Evolutionary conservation across 139 green algal species (phyloP).

Genomic region (Haematococcus lacustris): DNA sequence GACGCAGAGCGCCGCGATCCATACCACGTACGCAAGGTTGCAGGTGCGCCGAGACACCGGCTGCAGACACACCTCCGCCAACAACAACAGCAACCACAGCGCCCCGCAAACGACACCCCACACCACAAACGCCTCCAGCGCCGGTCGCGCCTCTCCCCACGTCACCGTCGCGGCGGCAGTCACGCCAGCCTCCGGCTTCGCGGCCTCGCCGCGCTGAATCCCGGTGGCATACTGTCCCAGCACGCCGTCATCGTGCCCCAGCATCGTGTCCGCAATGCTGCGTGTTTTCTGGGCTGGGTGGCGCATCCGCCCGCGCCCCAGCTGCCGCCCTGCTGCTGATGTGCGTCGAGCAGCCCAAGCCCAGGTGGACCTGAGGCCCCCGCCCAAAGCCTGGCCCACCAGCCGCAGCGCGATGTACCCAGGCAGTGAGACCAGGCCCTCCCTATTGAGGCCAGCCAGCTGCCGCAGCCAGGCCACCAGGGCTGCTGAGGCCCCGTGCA

Average conservation of each 20-base stretch:
- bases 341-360: neutral
- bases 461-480: neutral
- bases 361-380: neutral
- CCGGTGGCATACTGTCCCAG: no score
- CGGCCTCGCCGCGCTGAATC: no score
- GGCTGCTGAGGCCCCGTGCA: neutral
- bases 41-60: slow-evolving; percentile 58
- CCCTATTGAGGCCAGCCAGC: slow-evolving; percentile 65
- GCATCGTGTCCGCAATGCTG: neutral
- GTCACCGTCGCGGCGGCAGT: neutral
- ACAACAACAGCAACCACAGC: slow-evolving; percentile 15
- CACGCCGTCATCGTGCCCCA: neutral
- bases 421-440: slow-evolving; percentile 62
- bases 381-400: slow-evolving; percentile 17
- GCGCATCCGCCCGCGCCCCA: neutral
- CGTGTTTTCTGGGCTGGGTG: neutral
- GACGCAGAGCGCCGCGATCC: slow-evolving; percentile 50
- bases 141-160: neutral
- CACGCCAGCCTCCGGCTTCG: neutral
- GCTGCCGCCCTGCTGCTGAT: neutral
- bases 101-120: slow-evolving; percentile 23
- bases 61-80: slow-evolving; percentile 23
- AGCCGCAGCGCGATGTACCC: slow-evolving; percentile 73
- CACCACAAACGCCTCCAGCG: slow-evolving; percentile 4
- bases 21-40: slow-evolving; percentile 77